These are phyloP conservation scores for Leptographium lundbergii DNA, from an alignment of 2,329 filamentous ascomycete species.

Conservation along the genomic window DNA sequence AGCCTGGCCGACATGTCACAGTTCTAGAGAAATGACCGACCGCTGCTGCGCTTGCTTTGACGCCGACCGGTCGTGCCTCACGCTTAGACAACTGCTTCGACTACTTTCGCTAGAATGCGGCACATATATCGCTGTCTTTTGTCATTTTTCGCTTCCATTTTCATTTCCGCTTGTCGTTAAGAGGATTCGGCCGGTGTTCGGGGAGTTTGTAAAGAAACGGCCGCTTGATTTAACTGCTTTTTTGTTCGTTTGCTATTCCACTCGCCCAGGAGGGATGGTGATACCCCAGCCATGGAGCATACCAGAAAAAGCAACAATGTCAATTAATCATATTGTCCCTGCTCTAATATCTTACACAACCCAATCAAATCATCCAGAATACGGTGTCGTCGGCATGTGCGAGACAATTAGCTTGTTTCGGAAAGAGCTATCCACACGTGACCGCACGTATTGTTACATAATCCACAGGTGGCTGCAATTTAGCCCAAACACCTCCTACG, in stretches of 20 bases:
- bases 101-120: not conserved
- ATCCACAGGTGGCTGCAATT: not conserved
- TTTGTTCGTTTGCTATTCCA: not conserved
- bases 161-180: not conserved
- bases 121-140: not conserved
- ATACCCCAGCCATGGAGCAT: not conserved
- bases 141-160: no score
- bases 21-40: constrained; percentile 21
- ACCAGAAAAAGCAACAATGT: not conserved
- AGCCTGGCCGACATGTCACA: constrained; percentile 32
- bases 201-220: not conserved
- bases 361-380: not conserved
- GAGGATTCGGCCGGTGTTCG: not conserved
- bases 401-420: not conserved
- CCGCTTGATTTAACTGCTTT: not conserved
- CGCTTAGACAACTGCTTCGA: not conserved
- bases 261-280: not conserved
- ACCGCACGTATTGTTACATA: not conserved
- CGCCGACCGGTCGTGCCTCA: not conserved
- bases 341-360: not conserved
- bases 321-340: not conserved
- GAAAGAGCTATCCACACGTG: not conserved
- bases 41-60: no score
- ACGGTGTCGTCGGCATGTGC: not conserved
- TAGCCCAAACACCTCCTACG: not conserved